Conservation (phyloP, 2,329 filamentous ascomycete species). For the Curvularia spicifera region DNA sequence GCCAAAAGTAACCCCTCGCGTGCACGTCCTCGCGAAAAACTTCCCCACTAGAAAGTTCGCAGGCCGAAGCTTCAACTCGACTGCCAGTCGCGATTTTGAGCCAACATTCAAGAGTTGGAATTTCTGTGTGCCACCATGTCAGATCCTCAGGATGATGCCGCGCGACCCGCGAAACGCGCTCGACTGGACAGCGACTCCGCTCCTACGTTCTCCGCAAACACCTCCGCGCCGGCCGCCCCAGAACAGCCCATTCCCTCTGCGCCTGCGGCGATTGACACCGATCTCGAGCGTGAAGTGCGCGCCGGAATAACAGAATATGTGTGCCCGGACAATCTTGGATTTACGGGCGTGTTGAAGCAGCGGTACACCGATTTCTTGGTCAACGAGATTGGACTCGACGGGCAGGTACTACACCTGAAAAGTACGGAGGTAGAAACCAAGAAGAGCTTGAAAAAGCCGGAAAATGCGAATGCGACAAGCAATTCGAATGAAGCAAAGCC, state of each 20-base stretch:
- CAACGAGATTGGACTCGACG: slow-evolving; percentile 81
- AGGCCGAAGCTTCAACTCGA: slow-evolving; percentile 8
- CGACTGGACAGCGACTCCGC: slow-evolving; percentile 35
- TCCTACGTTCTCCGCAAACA: slow-evolving; percentile 14
- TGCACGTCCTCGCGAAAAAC: slow-evolving; percentile 34
- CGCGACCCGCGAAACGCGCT: slow-evolving; percentile 43
- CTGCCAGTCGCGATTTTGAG: background rate
- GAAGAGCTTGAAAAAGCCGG: slow-evolving; percentile 25
- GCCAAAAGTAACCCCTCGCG: slow-evolving; percentile 21
- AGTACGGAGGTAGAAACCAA: slow-evolving; percentile 48
- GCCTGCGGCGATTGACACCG: slow-evolving; percentile 30
- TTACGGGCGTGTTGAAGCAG: slow-evolving; percentile 71
- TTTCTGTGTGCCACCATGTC: slow-evolving; percentile 20
- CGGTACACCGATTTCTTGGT: slow-evolving; percentile 91
- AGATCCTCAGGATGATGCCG: slow-evolving; percentile 20
- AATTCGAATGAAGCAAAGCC: slow-evolving; percentile 16
- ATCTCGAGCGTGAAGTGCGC: slow-evolving; percentile 51
- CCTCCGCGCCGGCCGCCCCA: slow-evolving; percentile 8
- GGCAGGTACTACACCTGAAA: slow-evolving; percentile 75
- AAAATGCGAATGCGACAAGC: slow-evolving; percentile 20
- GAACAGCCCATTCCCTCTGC: slow-evolving; percentile 15
- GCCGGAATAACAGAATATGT: slow-evolving; percentile 71
- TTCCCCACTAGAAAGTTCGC: slow-evolving; percentile 32
- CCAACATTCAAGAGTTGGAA: slow-evolving; percentile 6
- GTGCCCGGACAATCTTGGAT: slow-evolving; percentile 63